Evolutionary conservation across 371 early-diverging fungal genomes (phyloP), one percentile per base, ranked within the genome.

Genomic region (Haplosporangium sp.): DNA sequence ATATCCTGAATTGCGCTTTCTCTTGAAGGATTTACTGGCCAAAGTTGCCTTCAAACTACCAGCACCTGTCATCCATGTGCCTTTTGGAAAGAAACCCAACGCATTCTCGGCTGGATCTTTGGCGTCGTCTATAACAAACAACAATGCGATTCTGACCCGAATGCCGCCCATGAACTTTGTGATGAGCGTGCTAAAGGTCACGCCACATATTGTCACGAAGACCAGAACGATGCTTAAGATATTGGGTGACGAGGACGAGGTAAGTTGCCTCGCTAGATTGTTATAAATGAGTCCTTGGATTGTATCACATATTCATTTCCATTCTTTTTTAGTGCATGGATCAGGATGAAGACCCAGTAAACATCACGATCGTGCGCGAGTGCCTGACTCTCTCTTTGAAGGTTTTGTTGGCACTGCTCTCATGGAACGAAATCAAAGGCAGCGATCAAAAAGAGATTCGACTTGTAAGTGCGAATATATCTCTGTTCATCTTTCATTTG

Each of bases 341-440:
- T 51, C 66, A 61, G 23, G 13, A 47, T 13, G 64, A 45, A 5
- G 63, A 55, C 0, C 50, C 42, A 13, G 62, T 61, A 2, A 69
- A 65, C 36, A 21, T 3, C 12, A 37, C 37, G 2, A 63, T 81
- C 11, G 80, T 76, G 0, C n/a, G 58, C 0, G 73, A 75, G 10
- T 85, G 88, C 48, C 67, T 86, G 9, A 59, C 74, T 2, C 61
- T 77, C 11, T 74, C 86, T n/a, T 66, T 90, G 12, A 80, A 86
- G 43, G 75, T 86, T 20, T 40, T 90, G 5, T 60, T 59, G 29
- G 83, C 86, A 10, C 29, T 89, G 12, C 58, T 90, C 8, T 86
- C 84, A 5, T 90, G 91, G 89, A 80, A 84, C 23, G 89, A 87
- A 18, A 81, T 89, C 42, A 62, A 77, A 42, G 83, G 82, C 42